A percentile compares a stretch with the other conserved stretches of the same genome.
phyloP scores from a whole-genome alignment of 805 yeast genomes.

The Lachancea sp. region DNA sequence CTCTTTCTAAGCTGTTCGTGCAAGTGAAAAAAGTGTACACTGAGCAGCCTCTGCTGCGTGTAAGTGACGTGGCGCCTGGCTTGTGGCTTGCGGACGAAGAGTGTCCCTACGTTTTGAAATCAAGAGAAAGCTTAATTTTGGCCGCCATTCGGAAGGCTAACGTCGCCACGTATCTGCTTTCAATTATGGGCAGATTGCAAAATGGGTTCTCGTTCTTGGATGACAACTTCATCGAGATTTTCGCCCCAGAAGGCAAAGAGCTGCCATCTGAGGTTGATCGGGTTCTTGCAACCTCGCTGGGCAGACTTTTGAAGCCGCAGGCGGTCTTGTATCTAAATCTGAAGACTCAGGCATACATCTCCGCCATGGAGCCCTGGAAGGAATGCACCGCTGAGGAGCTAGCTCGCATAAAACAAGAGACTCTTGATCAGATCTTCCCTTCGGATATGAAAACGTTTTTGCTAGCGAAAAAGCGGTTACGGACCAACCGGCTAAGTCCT shows the following conservation, averaged over 20 bases:
- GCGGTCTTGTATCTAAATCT: slow-evolving; percentile 75
- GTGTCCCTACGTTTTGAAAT: slow-evolving; percentile 51
- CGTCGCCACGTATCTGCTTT: slow-evolving; percentile 80
- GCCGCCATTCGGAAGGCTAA: slow-evolving; percentile 73
- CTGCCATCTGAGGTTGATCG: slow-evolving; percentile 7
- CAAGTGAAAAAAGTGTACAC: slow-evolving; percentile 65
- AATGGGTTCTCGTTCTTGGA: slow-evolving; percentile 84
- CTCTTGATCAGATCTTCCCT: slow-evolving; percentile 74
- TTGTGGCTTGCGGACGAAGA: slow-evolving; percentile 58
- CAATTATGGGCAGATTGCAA: slow-evolving; percentile 76
- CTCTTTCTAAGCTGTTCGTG: slow-evolving; percentile 69
- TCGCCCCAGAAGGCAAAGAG: slow-evolving; percentile 54
- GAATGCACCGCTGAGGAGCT: background rate
- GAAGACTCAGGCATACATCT: slow-evolving; percentile 91
- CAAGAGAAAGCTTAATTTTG: slow-evolving; percentile 43
- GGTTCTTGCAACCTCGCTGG: slow-evolving; percentile 10
- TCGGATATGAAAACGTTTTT: slow-evolving; percentile 42
- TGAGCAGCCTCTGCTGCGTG: slow-evolving; percentile 65
- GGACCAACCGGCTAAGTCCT: slow-evolving; percentile 45
- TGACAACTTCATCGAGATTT: slow-evolving; percentile 77
- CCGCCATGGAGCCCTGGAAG: slow-evolving; percentile 55
- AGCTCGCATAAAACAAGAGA: slow-evolving; percentile 51
- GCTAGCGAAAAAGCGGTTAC: slow-evolving; percentile 16
- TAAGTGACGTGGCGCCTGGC: slow-evolving; percentile 65
- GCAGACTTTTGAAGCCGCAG: slow-evolving; percentile 71